Base-by-base conservation (phyloP, 257 asterid species). In the Gynochthodes officinalis region DNA sequence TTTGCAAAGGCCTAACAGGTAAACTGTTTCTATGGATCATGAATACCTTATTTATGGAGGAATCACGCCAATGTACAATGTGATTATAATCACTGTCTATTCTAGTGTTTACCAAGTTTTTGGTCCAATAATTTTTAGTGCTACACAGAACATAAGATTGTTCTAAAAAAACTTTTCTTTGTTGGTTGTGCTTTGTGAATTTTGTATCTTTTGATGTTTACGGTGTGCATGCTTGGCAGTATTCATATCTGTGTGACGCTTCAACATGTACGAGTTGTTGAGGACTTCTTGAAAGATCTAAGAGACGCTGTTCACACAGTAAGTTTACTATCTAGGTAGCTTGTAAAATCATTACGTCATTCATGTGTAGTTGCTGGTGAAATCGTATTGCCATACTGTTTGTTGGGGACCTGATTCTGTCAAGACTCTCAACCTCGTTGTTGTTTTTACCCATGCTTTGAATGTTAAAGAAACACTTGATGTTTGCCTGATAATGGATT, bases 1-100 rank as follows among this genome's bases (percentile, higher is more conserved):
- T 40, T 77, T 95, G 76, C 99, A 95, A 84, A 90, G 96, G 82
- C 99, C 98, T 54, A 95, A 90, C 84, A 95, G 99, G 99, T 86
- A 82, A 74, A 67, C 50, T 19, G 18, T 32, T 61, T 70, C 28
- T 59, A 3, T n/a, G 5, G 23, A 32, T 21, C 32, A 18, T 40
- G 39, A 9, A 37, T 50, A 40, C 73, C 28, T 40, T 43, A 16
- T 33, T 40, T 9, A n/a, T 32, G 28, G 69, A 59, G n/a, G n/a
- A 23, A 55, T 76, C 53, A 32, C 44, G 14, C 30, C 48, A 30
- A 23, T 49, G n/a, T 33, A n/a, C 33, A 43, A 44, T 57, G 32
- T 55, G 6, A 27, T 19, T 19, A 58, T 43, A 40, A 10, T 55
- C 33, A 25, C 37, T 46, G 28, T 53, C 60, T 53, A 8, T 8